A percentile compares a stretch with the other conserved stretches of the same genome.
These are phyloP conservation scores for Boletus coccyginus DNA, from an alignment of 768 basidiomycete species.

Conservation along the genomic window DNA sequence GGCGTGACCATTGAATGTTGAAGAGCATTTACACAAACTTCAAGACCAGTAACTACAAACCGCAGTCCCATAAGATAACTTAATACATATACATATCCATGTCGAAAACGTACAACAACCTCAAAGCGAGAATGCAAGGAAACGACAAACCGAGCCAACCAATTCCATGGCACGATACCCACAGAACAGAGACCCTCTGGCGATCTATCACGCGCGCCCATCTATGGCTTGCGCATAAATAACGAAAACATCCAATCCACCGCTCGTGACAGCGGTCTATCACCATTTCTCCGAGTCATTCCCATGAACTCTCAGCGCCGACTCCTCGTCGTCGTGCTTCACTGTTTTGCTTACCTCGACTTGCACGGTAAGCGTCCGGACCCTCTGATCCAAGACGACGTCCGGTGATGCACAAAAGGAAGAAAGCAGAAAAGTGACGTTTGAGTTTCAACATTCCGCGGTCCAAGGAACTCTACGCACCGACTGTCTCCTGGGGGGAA, in stretches of 20 bases:
- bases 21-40: no score
- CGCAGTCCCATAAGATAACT: no score
- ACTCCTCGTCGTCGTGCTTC: not conserved
- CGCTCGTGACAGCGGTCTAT: not conserved
- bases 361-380: not conserved
- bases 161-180: not conserved
- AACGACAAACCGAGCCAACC: not conserved
- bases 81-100: no score
- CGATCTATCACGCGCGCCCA: not conserved
- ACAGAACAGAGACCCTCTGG: not conserved
- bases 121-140: not conserved
- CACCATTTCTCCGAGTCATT: not conserved
- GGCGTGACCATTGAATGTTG: no score
- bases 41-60: no score
- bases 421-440: no score
- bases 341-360: not conserved
- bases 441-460: not conserved
- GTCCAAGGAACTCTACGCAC: not conserved
- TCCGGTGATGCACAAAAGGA: not conserved
- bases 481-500: not conserved
- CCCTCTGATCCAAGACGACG: not conserved
- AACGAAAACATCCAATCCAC: not conserved
- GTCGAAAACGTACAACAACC: no score
- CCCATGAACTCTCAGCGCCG: not conserved
- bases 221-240: not conserved